Evolutionary conservation across 208 protist species (phyloP), one percentile per base, ranked within the genome.

Genomic region (Naegleria fowleri): DNA sequence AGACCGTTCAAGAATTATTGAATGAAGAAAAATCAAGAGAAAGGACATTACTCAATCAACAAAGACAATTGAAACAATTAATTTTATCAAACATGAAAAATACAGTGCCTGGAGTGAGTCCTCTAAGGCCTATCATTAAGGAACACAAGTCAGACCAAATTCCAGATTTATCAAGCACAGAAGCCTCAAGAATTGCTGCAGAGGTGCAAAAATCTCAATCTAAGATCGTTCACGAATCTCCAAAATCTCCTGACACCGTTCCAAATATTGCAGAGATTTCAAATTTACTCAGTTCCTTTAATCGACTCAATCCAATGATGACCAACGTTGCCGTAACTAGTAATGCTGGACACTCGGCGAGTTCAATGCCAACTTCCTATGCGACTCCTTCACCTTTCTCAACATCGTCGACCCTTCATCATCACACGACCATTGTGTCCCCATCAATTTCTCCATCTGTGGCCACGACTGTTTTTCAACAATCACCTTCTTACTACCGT

Each of bases 21-120:
- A 79, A 79, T 79, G 67, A 79, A 33, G 67, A 79, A 79, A 79
- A 79, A 79, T 79, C 67, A 79, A 79, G 9, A 36, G 67, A 79
- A 33, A 79, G 67, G n/a, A 9, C 9, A 36, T 79, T 36, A 36
- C 7, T 79, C 6, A 79, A 29, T 36, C 67, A 79, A 79, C 67
- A 79, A 79, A 79, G n/a, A 79, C 67, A 79, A 79, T 7, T 29
- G 16, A 79, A 79, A 33, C 13, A 36, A 36, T 36, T 79, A 33
- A 79, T 79, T 79, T 33, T 79, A 36, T 36, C 16, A 11, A 79
- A 29, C 9, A 79, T 79, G 67, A 79, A 0, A 79, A 79, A 36
- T 79, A 79, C 16, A 79, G 67, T 79, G 29, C 29, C 29, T 36
- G 19, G n/a, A 36, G 55, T 67, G 11, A 67, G 19, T 67, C 55